Conservation (phyloP, 148 eudicot genomes). For the Rhododendron ovatum region DNA sequence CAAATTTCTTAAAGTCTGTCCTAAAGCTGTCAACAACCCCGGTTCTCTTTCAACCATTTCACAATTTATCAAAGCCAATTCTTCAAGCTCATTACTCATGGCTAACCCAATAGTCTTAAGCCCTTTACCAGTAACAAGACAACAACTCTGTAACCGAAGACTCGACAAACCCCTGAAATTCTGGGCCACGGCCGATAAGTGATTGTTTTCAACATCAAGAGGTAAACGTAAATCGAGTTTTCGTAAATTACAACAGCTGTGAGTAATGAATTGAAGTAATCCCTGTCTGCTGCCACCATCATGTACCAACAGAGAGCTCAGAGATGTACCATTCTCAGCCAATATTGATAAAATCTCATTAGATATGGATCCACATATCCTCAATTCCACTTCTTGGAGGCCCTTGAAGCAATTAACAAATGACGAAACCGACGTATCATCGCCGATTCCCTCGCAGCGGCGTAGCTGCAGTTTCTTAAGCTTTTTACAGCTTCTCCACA, state of each 20-base stretch:
- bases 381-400: slow-evolving; percentile 47
- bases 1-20: slow-evolving; percentile 37
- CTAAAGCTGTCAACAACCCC: slow-evolving; percentile 40
- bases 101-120: slow-evolving; percentile 27
- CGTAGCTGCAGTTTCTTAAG: slow-evolving; percentile 34
- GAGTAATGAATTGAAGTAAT: slow-evolving; percentile 42
- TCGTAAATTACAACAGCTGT: slow-evolving; percentile 23
- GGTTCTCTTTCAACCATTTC: slow-evolving; percentile 29
- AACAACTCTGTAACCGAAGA: slow-evolving; percentile 41
- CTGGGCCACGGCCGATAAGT: slow-evolving; percentile 30
- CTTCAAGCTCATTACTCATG: slow-evolving; percentile 27
- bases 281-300: slow-evolving; percentile 57
- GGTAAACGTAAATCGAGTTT: slow-evolving; percentile 54
- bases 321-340: slow-evolving; percentile 26
- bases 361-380: slow-evolving; percentile 41
- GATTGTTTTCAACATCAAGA: slow-evolving; percentile 41
- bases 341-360: slow-evolving; percentile 30
- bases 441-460: slow-evolving; percentile 54
- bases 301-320: slow-evolving; percentile 40
- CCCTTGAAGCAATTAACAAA: slow-evolving; percentile 20
- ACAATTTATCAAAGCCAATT: slow-evolving; percentile 46
- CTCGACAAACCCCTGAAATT: slow-evolving; percentile 28
- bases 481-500: slow-evolving; percentile 47
- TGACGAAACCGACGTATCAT: slow-evolving; percentile 27
- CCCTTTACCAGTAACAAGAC: slow-evolving; percentile 49